These are phyloP conservation scores for Fusarium sarcochroum DNA, from an alignment of 2,329 filamentous ascomycete genomes.

Conservation along the genomic window DNA sequence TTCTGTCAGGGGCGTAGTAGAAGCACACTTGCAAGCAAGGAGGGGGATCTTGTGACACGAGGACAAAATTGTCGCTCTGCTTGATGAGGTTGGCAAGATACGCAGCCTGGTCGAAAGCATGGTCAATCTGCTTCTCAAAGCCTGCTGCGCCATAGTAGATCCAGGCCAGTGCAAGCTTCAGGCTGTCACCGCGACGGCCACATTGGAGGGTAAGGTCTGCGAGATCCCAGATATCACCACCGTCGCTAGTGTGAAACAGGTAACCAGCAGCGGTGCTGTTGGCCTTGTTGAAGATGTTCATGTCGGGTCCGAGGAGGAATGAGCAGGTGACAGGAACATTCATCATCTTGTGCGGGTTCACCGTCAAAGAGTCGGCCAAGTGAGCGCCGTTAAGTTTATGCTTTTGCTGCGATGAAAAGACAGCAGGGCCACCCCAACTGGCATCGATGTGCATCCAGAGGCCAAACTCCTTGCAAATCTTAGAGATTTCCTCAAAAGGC, in stretches of 20 bases:
- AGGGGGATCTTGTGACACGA: constrained; percentile 82
- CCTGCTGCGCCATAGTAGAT: constrained; percentile 87
- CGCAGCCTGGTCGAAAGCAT: constrained; percentile 79
- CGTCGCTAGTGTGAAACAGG: constrained; percentile 76
- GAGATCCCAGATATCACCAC: constrained; percentile 83
- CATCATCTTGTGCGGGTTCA: constrained; percentile 99
- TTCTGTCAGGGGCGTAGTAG: constrained; percentile 77
- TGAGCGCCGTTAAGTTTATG: constrained; percentile 78
- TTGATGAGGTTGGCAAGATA: constrained; percentile 75
- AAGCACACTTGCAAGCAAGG: constrained; percentile 97
- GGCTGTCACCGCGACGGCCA: constrained; percentile 84
- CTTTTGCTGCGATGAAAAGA: constrained; percentile 78
- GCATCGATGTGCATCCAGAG: constrained; percentile 96
- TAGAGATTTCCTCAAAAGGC: constrained; percentile 78
- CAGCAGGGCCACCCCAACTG: constrained; percentile 88
- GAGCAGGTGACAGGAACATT: constrained; percentile 91
- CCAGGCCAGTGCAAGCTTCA: constrained; percentile 92
- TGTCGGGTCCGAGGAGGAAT: constrained; percentile 85
- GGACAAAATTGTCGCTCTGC: constrained; percentile 70
- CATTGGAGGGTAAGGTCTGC: constrained; percentile 95
- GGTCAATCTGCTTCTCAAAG: constrained; percentile 78
- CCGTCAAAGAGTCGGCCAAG: constrained; percentile 83
- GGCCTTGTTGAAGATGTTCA: constrained; percentile 82
- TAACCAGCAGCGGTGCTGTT: constrained; percentile 93
- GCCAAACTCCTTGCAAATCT: constrained; percentile 77